phyloP scores from a whole-genome alignment of 2,329 filamentous ascomycete species.

The Venturia oleaginea region DNA sequence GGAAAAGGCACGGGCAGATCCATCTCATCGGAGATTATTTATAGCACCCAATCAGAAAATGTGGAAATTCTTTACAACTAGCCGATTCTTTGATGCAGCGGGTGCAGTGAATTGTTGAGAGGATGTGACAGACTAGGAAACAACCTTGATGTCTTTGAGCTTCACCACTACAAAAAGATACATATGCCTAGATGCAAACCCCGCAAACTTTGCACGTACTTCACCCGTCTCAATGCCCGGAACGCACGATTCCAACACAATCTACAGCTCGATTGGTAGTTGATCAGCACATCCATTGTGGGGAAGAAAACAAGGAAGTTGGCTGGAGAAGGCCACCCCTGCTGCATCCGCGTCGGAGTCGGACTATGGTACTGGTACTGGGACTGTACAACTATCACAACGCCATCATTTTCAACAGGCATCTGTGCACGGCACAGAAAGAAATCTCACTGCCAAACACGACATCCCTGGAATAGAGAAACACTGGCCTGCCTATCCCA shows the following conservation, averaged over 20 bases:
- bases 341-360: neutral
- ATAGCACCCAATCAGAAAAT: neutral
- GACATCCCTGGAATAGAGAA: neutral
- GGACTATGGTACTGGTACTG: neutral
- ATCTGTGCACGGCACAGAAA: neutral
- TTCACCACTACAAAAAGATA: neutral
- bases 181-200: neutral
- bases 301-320: slow-evolving; percentile 3
- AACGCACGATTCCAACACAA: neutral
- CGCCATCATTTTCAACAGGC: neutral
- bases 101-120: neutral
- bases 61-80: neutral
- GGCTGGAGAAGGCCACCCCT: neutral
- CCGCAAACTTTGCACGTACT: neutral
- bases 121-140: neutral
- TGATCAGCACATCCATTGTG: neutral
- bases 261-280: neutral
- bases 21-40: neutral
- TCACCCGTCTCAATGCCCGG: neutral
- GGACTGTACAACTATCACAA: neutral
- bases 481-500: neutral
- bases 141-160: neutral
- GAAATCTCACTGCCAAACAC: neutral
- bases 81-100: neutral
- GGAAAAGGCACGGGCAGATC: neutral